These are phyloP conservation scores for Clavispora phyllophila DNA, from an alignment of 805 yeast species.

Conservation along the genomic window DNA sequence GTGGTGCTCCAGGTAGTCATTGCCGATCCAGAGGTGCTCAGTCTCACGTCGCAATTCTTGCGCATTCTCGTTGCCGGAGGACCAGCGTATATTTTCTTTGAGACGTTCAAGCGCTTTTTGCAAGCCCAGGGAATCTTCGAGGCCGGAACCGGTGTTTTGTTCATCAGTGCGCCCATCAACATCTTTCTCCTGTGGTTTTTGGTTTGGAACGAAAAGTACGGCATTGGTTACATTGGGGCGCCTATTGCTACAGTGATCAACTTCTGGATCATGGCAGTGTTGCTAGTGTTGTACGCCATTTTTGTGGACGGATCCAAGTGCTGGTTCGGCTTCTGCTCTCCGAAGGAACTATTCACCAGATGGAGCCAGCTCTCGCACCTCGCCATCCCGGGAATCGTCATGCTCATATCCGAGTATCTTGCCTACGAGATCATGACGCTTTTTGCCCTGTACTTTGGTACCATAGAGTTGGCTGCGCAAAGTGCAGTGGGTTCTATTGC, in stretches of 20 bases:
- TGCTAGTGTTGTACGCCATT: conserved; percentile 31
- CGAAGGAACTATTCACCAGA: conserved; percentile 27
- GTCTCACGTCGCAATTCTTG: conserved; percentile 30
- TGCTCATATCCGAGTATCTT: conserved; percentile 42
- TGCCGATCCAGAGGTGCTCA: conserved; percentile 27
- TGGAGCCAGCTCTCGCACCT: conserved; percentile 34
- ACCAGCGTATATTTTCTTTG: conserved; percentile 41
- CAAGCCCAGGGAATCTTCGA: conserved; percentile 46
- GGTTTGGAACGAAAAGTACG: conserved; percentile 38
- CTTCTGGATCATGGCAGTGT: conserved; percentile 36
- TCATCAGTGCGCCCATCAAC: conserved; percentile 39
- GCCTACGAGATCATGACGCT: conserved; percentile 45
- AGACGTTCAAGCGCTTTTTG: conserved; percentile 35
- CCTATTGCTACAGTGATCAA: conserved; percentile 40
- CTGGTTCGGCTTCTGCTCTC: conserved; percentile 56
- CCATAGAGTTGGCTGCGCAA: conserved; percentile 47
- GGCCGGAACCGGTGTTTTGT: conserved; percentile 41
- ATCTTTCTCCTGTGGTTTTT: conserved; percentile 35
- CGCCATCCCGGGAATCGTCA: conserved; percentile 42
- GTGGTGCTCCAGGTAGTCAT: conserved; percentile 26
- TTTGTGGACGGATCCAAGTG: conserved; percentile 60
- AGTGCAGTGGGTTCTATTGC: conserved; percentile 46
- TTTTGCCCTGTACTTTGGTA: conserved; percentile 44
- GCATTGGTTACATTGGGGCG: conserved; percentile 40
- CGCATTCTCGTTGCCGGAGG: conserved; percentile 34